Evolutionary conservation across 1,139 yeast genomes (phyloP), one percentile per base, ranked within the genome.

Genomic region (Groenewaldozyma sp.): DNA sequence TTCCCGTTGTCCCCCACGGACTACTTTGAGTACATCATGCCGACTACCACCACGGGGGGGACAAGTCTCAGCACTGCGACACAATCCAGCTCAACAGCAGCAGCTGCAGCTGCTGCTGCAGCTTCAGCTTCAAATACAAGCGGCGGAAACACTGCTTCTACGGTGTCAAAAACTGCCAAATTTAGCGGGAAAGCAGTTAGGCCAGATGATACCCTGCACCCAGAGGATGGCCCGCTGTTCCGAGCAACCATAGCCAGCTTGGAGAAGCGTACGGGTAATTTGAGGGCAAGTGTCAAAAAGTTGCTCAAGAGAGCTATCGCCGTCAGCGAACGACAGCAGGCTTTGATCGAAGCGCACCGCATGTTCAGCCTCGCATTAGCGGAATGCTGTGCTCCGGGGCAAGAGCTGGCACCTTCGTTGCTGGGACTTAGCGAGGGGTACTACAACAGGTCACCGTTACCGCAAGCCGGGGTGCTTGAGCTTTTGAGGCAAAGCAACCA

Each of bases 221-320:
- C 64, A 2, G 82, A 77, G 43, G 94, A 82, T 53, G 93, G 93
- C 0, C 94, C 94, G 0, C 71, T 76, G 34, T 82, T 82, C 53
- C 64, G 93, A 37, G 76, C 73, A 26, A 63, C 76, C 0, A 58
- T 82, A 16, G 62, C 65, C 10, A 64, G 64, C 6, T 71, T 76
- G 51, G 93, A 82, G 55, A 63, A 65, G 18, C 63, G 66, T 36
- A 63, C 81, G 0, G 73, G 75, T 0, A 56, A 59, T 16, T 63
- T 78, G 45, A 70, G 72, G 43, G 65, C 65, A 34, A 60, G 67
- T 6, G 63, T 72, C 32, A 67, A 66, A 47, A 55, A 55, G 44
- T 51, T 67, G 5, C 53, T 68, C 34, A 67, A 67, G 42, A 57
- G 67, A 16, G 56, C 67, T 1, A 47, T 55, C 3, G 49, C 55